phyloP scores from a whole-genome alignment of 129 eudicot genomes.

The Artemisia annua region DNA sequence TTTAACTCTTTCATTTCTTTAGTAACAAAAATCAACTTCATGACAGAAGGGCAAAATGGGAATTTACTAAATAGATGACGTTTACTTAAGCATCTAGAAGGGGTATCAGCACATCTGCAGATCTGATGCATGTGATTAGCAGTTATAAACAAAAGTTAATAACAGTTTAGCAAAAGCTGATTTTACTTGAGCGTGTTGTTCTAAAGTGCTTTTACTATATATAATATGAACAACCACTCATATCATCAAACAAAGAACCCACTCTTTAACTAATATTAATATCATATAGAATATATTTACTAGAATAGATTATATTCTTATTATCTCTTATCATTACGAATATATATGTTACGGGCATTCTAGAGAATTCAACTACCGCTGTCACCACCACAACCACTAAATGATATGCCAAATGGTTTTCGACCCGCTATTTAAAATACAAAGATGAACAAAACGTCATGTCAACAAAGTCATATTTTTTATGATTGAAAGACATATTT shows the following conservation, averaged over 20 bases:
- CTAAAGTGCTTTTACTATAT: slow-evolving; percentile 10
- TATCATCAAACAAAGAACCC: neutral
- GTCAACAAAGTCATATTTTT: slow-evolving; percentile 20
- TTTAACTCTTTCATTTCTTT: no score
- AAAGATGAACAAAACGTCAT: neutral
- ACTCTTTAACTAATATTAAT: neutral
- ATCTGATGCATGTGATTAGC: slow-evolving; percentile 27
- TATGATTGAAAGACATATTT: slow-evolving; percentile 18
- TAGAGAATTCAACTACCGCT: slow-evolving; percentile 13
- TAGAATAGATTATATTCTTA: slow-evolving; percentile 22
- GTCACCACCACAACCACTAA: neutral
- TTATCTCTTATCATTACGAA: slow-evolving; percentile 11
- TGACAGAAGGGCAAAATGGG: slow-evolving; percentile 19
- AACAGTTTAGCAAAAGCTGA: slow-evolving; percentile 22
- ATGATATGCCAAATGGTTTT: slow-evolving; percentile 1
- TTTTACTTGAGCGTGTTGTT: slow-evolving; percentile 14
- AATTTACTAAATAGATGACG: neutral
- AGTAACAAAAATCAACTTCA: neutral
- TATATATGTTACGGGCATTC: slow-evolving; percentile 7
- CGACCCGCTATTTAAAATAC: neutral
- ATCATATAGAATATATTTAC: neutral
- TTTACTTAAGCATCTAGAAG: slow-evolving; percentile 29
- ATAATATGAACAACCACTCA: slow-evolving; percentile 16
- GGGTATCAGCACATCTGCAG: slow-evolving; percentile 24
- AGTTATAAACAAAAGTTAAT: neutral